Evolutionary conservation across 805 yeast species (phyloP).

Genomic region (Wickerhamiella nectarea): DNA sequence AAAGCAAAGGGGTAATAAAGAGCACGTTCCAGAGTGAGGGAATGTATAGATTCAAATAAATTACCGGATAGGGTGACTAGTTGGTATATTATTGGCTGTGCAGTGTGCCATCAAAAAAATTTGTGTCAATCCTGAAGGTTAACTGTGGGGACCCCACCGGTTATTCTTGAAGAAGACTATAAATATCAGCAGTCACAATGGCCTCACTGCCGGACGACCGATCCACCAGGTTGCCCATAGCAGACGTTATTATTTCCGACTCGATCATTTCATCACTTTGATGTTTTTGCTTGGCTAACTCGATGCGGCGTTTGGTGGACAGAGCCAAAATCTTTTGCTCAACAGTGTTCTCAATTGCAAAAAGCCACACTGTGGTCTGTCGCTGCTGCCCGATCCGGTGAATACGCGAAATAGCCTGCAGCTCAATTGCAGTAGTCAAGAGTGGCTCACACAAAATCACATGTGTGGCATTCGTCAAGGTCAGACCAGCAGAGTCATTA

Average conservation of each 20-base stretch:
- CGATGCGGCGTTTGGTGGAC: slow-evolving; percentile 44
- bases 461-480: slow-evolving; percentile 83
- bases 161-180: slow-evolving; percentile 24
- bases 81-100: too few relatives aligned
- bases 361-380: slow-evolving; percentile 85
- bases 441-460: slow-evolving; percentile 88
- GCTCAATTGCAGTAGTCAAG: slow-evolving; percentile 70
- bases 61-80: too few relatives aligned
- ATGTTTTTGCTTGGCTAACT: slow-evolving; percentile 21
- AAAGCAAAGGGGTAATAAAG: too few relatives aligned
- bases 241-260: slow-evolving; percentile 12
- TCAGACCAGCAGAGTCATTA: slow-evolving; percentile 68
- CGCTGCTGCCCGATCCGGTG: slow-evolving; percentile 82
- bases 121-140: too few relatives aligned
- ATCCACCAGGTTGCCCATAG: slow-evolving; percentile 13
- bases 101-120: too few relatives aligned
- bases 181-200: slow-evolving; percentile 12
- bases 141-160: too few relatives aligned
- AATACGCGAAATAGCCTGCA: slow-evolving; percentile 84
- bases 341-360: slow-evolving; percentile 67
- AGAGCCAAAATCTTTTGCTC: slow-evolving; percentile 75
- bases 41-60: too few relatives aligned
- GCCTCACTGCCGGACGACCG: slow-evolving; percentile 17
- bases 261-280: slow-evolving; percentile 13
- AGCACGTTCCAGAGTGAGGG: too few relatives aligned